phyloP scores from a whole-genome alignment of 2,329 filamentous ascomycete species.

The Fusarium nematophilum region DNA sequence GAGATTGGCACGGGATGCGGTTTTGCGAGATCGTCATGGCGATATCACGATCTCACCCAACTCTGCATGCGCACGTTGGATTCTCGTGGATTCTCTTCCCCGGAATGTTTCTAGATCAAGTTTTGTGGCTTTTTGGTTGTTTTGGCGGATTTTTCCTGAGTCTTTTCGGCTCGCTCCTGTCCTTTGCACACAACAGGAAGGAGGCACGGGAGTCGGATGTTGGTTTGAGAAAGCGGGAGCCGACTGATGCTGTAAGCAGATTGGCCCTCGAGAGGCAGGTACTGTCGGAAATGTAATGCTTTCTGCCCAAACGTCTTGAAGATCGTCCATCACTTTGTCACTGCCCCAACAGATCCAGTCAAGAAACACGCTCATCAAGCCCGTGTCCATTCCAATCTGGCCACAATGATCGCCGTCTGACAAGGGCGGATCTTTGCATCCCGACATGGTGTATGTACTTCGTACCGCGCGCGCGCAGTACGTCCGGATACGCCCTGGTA shows the following conservation, averaged over 20 bases:
- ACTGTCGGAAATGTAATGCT: too few relatives aligned
- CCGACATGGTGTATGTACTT: not conserved
- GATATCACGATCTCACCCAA: not conserved
- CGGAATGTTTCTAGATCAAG: not conserved
- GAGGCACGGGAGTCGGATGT: too few relatives aligned
- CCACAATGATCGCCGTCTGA: conserved; percentile 8
- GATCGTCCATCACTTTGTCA: too few relatives aligned
- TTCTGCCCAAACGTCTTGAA: too few relatives aligned
- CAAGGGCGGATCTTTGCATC: conserved; percentile 8
- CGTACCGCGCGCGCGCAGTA: conserved; percentile 2
- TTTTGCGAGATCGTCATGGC: conserved; percentile 4
- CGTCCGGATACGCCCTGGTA: conserved; percentile 1
- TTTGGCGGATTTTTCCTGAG: too few relatives aligned
- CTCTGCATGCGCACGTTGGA: not conserved
- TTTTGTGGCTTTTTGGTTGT: too few relatives aligned
- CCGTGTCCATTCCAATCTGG: conserved; percentile 4
- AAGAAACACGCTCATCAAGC: not conserved
- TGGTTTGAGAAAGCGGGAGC: too few relatives aligned
- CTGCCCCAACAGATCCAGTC: not conserved
- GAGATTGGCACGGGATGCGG: conserved; percentile 10
- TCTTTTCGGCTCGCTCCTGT: too few relatives aligned
- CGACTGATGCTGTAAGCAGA: too few relatives aligned
- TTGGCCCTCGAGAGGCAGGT: too few relatives aligned
- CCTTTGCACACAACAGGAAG: too few relatives aligned
- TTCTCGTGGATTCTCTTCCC: not conserved